Evolutionary conservation across 2,329 filamentous ascomycete species (phyloP).

Genomic region (Aureobasidium musti): DNA sequence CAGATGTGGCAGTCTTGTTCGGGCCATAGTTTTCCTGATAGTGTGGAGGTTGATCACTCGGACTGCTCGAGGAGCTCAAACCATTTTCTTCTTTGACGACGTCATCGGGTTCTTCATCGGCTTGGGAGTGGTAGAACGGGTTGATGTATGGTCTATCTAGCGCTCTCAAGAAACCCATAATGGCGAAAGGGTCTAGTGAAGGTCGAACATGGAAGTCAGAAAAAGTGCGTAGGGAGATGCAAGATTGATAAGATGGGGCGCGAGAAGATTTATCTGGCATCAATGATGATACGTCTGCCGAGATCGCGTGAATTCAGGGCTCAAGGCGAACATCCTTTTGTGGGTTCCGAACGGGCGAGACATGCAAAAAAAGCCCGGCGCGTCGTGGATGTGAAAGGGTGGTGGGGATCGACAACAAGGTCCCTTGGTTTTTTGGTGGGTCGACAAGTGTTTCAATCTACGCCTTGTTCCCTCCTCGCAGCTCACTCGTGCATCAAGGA

Average conservation of each 20-base stretch:
- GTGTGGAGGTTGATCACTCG: conserved; percentile 32
- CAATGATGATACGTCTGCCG: neutral
- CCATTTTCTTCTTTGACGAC: conserved; percentile 17
- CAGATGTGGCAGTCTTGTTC: conserved; percentile 34
- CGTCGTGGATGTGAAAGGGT: neutral
- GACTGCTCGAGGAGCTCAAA: conserved; percentile 31
- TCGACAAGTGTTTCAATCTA: neutral
- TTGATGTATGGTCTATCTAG: conserved; percentile 24
- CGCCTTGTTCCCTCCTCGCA: neutral
- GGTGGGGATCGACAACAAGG: conserved; percentile 1
- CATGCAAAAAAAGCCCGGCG: neutral
- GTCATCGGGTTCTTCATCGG: conserved; percentile 27
- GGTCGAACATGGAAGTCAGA: conserved; percentile 7
- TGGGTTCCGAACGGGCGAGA: conserved; percentile 11
- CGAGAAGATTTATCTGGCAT: neutral
- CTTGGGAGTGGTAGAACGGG: conserved; percentile 15
- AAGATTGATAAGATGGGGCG: conserved; percentile 23
- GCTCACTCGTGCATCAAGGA: neutral
- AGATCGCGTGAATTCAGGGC: neutral
- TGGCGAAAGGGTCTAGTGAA: neutral
- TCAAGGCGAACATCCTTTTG: conserved; percentile 1
- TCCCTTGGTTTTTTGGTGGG: neutral
- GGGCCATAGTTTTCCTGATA: conserved; percentile 36
- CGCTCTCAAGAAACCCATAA: conserved; percentile 23
- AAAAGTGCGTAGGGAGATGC: neutral